These are phyloP conservation scores for Leptographium radiaticola DNA, from an alignment of 2,329 filamentous ascomycete species.

Conservation along the genomic window DNA sequence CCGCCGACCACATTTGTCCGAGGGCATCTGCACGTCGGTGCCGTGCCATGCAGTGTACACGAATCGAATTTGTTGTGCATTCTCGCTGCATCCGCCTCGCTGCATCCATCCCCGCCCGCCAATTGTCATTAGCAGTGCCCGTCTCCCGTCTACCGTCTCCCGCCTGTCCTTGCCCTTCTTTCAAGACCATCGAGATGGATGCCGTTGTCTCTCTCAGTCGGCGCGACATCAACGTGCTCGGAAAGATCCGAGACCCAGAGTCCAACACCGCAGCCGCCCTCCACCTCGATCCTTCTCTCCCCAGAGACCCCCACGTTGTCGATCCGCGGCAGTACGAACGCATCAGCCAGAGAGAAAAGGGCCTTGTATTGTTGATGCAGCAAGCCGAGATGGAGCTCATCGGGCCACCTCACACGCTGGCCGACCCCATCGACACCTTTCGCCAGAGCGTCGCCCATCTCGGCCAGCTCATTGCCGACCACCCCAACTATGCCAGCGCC, in stretches of 20 bases:
- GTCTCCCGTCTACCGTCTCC: too few species aligned
- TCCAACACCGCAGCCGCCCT: constrained; percentile 40
- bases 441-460: constrained; percentile 34
- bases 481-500: constrained; percentile 57
- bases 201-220: constrained; percentile 29
- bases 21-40: too few species aligned
- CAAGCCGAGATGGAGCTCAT: constrained; percentile 39
- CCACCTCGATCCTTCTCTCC: constrained; percentile 39
- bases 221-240: constrained; percentile 48
- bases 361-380: constrained; percentile 42
- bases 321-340: constrained; percentile 36
- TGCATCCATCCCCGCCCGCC: too few species aligned
- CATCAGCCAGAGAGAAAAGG: constrained; percentile 36
- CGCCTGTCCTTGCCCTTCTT: neutral
- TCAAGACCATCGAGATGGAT: neutral
- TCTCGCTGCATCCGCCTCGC: too few species aligned
- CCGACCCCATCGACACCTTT: constrained; percentile 31
- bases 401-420: constrained; percentile 19
- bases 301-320: constrained; percentile 43
- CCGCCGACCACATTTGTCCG: too few species aligned
- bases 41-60: too few species aligned
- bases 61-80: too few species aligned
- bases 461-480: constrained; percentile 38
- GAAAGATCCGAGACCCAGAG: constrained; percentile 56
- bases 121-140: too few species aligned